A percentile compares a stretch with the other conserved stretches of the same genome.
These are phyloP conservation scores for Fusarium citri DNA, from an alignment of 2,329 filamentous ascomycete genomes.

Conservation along the genomic window DNA sequence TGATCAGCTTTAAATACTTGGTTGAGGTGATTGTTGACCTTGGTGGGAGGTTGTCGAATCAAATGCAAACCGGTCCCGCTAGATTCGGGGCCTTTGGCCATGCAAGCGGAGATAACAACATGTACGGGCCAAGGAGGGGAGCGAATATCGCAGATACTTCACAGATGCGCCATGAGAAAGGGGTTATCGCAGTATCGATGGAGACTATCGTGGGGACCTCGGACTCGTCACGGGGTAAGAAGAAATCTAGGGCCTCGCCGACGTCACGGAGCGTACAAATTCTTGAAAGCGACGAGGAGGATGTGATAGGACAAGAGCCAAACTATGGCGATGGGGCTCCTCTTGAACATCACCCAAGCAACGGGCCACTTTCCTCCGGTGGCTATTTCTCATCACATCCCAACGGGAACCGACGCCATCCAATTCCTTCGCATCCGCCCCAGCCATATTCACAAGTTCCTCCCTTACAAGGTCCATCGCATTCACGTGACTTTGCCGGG, in stretches of 20 bases:
- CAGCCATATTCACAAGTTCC: constrained; percentile 52
- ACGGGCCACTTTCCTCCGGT: constrained; percentile 34
- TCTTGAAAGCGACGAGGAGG: constrained; percentile 50
- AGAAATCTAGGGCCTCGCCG: constrained; percentile 42
- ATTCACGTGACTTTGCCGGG: constrained; percentile 17
- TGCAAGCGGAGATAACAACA: constrained; percentile 45
- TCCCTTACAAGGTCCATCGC: constrained; percentile 27
- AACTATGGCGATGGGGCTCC: constrained; percentile 41
- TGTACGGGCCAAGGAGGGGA: constrained; percentile 50
- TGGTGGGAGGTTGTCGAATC: constrained; percentile 84
- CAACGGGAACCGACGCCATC: constrained; percentile 54
- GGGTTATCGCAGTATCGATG: constrained; percentile 87
- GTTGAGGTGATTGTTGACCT: constrained; percentile 93
- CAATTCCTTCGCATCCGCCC: constrained; percentile 38
- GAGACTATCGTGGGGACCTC: constrained; percentile 88
- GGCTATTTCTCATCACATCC: constrained; percentile 45
- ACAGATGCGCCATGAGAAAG: constrained; percentile 86
- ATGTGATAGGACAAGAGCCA: constrained; percentile 38
- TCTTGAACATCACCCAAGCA: constrained; percentile 31
- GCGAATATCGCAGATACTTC: constrained; percentile 88
- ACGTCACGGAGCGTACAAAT: constrained; percentile 46
- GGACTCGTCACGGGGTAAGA: constrained; percentile 69
- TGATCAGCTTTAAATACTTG: constrained; percentile 96
- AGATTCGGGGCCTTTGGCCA: constrained; percentile 53
- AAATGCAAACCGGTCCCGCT: constrained; percentile 70